Base-by-base conservation (phyloP, 345 rosid genomes). In the Populus simonii region DNA sequence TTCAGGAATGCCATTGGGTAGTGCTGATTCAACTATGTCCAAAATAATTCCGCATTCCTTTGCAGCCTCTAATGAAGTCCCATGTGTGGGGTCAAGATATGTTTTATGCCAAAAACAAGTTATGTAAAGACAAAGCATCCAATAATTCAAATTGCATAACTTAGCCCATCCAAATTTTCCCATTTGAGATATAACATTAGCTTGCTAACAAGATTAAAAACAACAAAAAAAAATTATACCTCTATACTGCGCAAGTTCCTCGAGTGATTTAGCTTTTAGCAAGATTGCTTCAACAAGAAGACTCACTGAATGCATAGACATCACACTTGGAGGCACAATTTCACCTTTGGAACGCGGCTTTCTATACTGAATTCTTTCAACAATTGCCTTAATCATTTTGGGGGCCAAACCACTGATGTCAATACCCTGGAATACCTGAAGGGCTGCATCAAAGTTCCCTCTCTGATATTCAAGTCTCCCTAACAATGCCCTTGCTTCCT, bases 401-500 rank as follows among this genome's bases (percentile, higher is more conserved):
- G 95, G 91, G 74, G 85, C 80, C 76, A 94, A 90, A 73, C 80
- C 84, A 78, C 74, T 88, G 70, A 89, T 82, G 74, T 96, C 98
- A 76, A 96, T 96, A 35, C 98, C 97, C 73, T 85, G 98, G 80
- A 94, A 91, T 39, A 96, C 98, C 83, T 94, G 97, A 86, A 96
- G 93, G 29, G 99, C 97, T 27, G 97, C 99, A 80, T 90, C 97
- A 72, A 88, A 94, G 80, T 91, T 94, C 63, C 98, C 94, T 89
- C 90, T 89, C 86, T 91, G 97, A 80, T 87, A 92, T 78, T 94
- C 99, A 29, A 94, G 89, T 84, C 99, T 90, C 79, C 99, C 98
- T 75, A 96, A 51, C 88, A 96, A 85, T 41, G 98, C 97, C 86
- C 99, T 91, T 35, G 99, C 99, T 89, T 94, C 99, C 99, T 96